Percentiles rank a stretch among this genome's conserved stretches.
phyloP scores from a whole-genome alignment of 2,329 filamentous ascomycete species.

The Akanthomyces muscarius region DNA sequence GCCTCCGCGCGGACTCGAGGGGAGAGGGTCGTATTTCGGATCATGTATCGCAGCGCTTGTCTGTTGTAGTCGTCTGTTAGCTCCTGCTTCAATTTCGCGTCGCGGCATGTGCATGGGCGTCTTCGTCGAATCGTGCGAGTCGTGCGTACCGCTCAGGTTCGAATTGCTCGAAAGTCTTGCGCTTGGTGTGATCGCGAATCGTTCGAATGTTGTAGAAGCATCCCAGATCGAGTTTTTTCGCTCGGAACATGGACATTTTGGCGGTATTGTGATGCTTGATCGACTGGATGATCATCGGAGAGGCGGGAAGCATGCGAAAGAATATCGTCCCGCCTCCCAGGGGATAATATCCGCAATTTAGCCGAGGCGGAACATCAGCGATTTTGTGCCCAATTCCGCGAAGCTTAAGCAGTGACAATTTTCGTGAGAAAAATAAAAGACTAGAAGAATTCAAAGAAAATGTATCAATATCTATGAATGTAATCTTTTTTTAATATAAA shows the following conservation, averaged over 20 bases:
- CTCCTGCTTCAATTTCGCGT: neutral
- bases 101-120: neutral
- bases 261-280: conserved; percentile 21
- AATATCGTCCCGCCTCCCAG: neutral
- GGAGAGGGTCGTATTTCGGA: conserved; percentile 85
- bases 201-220: conserved; percentile 82
- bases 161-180: conserved; percentile 80
- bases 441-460: too few relatives aligned
- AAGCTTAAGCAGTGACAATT: neutral
- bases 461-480: too few relatives aligned
- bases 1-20: conserved; percentile 81
- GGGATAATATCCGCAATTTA: neutral
- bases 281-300: neutral
- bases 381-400: neutral
- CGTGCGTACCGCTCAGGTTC: conserved; percentile 77
- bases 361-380: neutral
- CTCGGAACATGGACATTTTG: conserved; percentile 78
- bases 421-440: too few relatives aligned
- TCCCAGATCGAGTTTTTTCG: conserved; percentile 85
- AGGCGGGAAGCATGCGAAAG: neutral
- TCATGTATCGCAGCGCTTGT: conserved; percentile 89
- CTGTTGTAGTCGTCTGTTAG: conserved; percentile 40
- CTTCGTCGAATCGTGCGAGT: too few relatives aligned
- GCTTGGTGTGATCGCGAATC: conserved; percentile 94
- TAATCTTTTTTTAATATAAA: too few relatives aligned